These are phyloP conservation scores for Fusarium sp. DNA, from an alignment of 2,329 filamentous ascomycete species.

Conservation along the genomic window DNA sequence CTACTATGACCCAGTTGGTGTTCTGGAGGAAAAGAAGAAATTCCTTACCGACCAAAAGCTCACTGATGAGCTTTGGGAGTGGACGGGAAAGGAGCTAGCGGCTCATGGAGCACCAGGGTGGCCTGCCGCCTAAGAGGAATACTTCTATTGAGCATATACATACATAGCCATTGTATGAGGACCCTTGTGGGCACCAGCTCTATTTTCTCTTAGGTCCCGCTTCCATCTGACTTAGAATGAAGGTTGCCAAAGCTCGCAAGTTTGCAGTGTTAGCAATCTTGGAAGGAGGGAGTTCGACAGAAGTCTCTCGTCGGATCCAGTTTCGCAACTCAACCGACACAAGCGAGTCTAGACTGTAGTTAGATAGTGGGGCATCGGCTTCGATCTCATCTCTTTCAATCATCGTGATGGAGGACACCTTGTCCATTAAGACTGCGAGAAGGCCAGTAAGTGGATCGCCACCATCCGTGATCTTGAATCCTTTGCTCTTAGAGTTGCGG, in stretches of 20 bases:
- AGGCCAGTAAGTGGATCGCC: not conserved
- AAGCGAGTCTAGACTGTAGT: slow-evolving; percentile 22
- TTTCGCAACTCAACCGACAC: slow-evolving; percentile 29
- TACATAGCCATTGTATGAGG: not conserved
- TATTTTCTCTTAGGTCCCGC: not conserved
- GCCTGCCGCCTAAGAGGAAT: not conserved
- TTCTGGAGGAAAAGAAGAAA: not conserved
- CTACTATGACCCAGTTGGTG: slow-evolving; percentile 3
- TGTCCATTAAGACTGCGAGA: not conserved
- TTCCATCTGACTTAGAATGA: not conserved
- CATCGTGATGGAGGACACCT: slow-evolving; percentile 28
- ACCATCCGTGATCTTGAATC: not conserved
- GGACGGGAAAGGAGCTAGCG: not conserved
- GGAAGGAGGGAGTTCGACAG: not conserved
- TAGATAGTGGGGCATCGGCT: not conserved
- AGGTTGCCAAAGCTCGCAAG: not conserved
- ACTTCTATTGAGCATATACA: not conserved
- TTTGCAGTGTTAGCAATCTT: not conserved
- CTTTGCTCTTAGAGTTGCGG: not conserved
- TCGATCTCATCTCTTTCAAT: not conserved
- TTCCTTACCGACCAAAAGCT: not conserved
- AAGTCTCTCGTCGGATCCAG: slow-evolving; percentile 13
- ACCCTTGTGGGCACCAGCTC: not conserved
- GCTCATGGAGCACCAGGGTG: not conserved
- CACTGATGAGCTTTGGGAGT: not conserved